A percentile compares a stretch with the other conserved stretches of the same genome.
These are phyloP conservation scores for Leptomonas pyrrhocoris DNA, from an alignment of 208 protist genomes.

Conservation along the genomic window DNA sequence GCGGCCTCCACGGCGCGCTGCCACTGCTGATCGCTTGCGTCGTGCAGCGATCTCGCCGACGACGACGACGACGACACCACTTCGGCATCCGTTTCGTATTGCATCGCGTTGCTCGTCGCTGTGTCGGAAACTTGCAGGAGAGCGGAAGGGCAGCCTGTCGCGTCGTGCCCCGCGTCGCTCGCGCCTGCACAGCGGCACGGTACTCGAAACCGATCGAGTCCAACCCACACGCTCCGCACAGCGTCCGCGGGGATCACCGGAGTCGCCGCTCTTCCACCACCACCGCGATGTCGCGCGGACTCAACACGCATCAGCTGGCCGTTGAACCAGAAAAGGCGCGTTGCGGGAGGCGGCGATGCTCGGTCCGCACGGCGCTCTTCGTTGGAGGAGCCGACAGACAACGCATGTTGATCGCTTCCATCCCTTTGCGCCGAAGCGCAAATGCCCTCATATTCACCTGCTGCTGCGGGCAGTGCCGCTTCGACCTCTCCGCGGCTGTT, in stretches of 20 bases:
- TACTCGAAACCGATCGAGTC: background rate
- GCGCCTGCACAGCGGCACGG: background rate
- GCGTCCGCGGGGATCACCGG: background rate
- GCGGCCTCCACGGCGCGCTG: background rate
- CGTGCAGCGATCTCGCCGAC: background rate
- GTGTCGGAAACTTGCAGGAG: background rate
- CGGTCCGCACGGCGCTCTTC: background rate
- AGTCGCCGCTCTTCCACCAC: background rate
- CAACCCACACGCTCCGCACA: background rate
- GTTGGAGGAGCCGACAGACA: background rate
- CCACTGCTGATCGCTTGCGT: background rate
- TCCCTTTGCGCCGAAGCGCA: no score
- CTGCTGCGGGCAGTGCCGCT: no score
- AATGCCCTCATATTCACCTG: no score
- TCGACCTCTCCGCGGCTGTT: no score
- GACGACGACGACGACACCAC: background rate
- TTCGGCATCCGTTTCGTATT: background rate
- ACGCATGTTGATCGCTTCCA: background rate
- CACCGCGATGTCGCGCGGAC: background rate
- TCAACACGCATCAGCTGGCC: conserved; percentile 2
- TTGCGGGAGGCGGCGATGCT: background rate
- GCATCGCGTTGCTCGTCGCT: background rate
- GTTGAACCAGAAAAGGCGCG: conserved; percentile 9
- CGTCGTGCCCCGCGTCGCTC: background rate
- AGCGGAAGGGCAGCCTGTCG: background rate